Evolutionary conservation across 2,329 filamentous ascomycete species (phyloP).

Genomic region (Zymoseptoria pseudotritici): DNA sequence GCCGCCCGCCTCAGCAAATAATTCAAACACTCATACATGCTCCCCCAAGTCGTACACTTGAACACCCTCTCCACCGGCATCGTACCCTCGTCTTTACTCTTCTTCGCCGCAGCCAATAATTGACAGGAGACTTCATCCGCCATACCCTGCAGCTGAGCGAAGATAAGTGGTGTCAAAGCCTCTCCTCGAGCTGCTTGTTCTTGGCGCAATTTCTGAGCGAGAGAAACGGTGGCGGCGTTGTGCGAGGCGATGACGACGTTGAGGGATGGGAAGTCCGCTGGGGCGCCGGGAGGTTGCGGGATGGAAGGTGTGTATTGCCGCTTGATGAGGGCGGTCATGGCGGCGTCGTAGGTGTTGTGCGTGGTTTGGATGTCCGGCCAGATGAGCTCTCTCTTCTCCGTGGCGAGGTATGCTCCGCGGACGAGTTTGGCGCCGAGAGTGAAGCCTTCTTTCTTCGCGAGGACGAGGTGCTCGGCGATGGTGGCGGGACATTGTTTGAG

Average conservation of each 20-base stretch:
- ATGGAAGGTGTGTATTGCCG: conserved; percentile 54
- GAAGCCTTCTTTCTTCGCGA: conserved; percentile 41
- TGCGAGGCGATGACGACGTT: conserved; percentile 73
- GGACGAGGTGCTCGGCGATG: conserved; percentile 40
- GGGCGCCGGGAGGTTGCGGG: conserved; percentile 29
- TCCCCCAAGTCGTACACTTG: conserved; percentile 53
- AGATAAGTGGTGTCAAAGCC: conserved; percentile 45
- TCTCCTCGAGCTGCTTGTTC: conserved; percentile 35
- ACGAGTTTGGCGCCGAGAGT: conserved; percentile 52
- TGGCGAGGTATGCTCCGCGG: conserved; percentile 49
- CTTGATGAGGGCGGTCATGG: conserved; percentile 60
- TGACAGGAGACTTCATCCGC: conserved; percentile 76
- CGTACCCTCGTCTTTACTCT: conserved; percentile 27
- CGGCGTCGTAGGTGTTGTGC: conserved; percentile 60
- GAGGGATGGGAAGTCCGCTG: conserved; percentile 35
- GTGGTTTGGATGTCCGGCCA: conserved; percentile 49
- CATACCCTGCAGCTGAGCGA: conserved; percentile 89
- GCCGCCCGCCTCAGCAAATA: conserved; percentile 55
- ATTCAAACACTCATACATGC: conserved; percentile 67
- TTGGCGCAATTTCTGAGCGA: conserved; percentile 44
- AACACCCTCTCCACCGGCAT: conserved; percentile 38
- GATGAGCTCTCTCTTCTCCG: conserved; percentile 45
- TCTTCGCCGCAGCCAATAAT: conserved; percentile 41
- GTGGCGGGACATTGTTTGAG: conserved; percentile 41
- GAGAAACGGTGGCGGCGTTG: conserved; percentile 63